Evolutionary conservation across 2,329 filamentous ascomycete genomes (phyloP).

Genomic region (Aspergillus floridensis): DNA sequence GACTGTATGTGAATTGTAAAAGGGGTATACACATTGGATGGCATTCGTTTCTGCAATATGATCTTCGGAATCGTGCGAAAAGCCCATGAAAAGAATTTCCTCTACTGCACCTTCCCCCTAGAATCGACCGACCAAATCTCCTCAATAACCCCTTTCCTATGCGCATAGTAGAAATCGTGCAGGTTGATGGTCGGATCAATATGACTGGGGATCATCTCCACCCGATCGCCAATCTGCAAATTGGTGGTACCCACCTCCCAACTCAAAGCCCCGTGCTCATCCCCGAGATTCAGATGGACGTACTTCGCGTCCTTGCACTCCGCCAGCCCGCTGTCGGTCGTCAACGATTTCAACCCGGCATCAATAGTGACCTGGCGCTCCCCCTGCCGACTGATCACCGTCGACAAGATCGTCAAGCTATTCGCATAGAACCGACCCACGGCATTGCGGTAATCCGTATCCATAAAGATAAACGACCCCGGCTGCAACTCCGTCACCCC

Average conservation of each 20-base stretch:
- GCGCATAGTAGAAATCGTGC: conserved; percentile 52
- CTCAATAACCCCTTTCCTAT: conserved; percentile 49
- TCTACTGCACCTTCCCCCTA: conserved; percentile 52
- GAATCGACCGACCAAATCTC: conserved; percentile 54
- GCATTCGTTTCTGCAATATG: too few relatives aligned
- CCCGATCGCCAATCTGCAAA: conserved; percentile 46
- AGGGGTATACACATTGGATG: too few relatives aligned
- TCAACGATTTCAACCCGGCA: conserved; percentile 51
- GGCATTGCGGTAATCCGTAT: conserved; percentile 56
- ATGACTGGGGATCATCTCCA: conserved; percentile 56
- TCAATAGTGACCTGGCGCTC: conserved; percentile 49
- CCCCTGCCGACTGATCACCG: conserved; percentile 50
- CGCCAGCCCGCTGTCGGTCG: conserved; percentile 52
- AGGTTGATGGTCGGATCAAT: conserved; percentile 56
- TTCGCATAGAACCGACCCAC: conserved; percentile 51
- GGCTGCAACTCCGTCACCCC: conserved; percentile 56
- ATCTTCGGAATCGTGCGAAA: too few relatives aligned
- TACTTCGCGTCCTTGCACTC: conserved; percentile 49
- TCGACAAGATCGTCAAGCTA: conserved; percentile 50
- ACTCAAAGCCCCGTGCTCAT: conserved; percentile 50
- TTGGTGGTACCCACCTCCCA: conserved; percentile 45
- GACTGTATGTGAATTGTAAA: too few relatives aligned
- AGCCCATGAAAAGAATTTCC: too few relatives aligned
- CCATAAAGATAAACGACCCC: conserved; percentile 58
- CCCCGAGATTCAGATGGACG: conserved; percentile 46